Evolutionary conservation across 441 rosid species (phyloP).

Genomic region (Mallotus repandus): DNA sequence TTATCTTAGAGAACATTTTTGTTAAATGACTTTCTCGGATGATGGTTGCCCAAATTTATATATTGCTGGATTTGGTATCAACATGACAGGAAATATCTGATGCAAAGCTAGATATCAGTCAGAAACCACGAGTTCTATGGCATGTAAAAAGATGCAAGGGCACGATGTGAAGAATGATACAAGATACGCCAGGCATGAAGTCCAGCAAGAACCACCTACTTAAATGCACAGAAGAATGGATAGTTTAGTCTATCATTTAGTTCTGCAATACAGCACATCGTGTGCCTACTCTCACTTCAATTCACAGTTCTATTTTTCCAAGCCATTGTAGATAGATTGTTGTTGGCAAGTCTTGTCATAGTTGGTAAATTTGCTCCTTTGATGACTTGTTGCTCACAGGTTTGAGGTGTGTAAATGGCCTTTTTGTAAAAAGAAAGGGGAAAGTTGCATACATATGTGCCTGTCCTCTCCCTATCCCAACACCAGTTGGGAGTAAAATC

Average conservation of each 20-base stretch:
- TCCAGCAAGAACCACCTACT: not conserved
- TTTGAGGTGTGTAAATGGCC: too few relatives aligned
- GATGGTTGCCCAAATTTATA: not conserved
- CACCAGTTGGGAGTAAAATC: too few relatives aligned
- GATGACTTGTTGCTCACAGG: too few relatives aligned
- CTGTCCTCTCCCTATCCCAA: too few relatives aligned
- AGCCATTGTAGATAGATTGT: too few relatives aligned
- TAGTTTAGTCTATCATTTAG: not conserved
- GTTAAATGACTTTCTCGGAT: not conserved
- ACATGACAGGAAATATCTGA: not conserved
- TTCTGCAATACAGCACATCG: not conserved
- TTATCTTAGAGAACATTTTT: not conserved
- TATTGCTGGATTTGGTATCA: not conserved
- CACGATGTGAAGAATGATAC: not conserved
- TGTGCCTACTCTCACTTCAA: not conserved
- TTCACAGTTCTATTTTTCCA: not conserved
- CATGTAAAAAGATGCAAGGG: not conserved
- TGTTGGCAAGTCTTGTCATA: too few relatives aligned
- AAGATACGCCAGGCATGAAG: not conserved
- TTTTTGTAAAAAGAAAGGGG: too few relatives aligned
- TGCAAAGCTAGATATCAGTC: not conserved
- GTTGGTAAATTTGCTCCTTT: too few relatives aligned
- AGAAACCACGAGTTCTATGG: not conserved
- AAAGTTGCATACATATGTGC: too few relatives aligned
- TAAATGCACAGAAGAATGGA: conserved; percentile 3